These are phyloP conservation scores for Cryphonectria naterciae DNA, from an alignment of 2,329 filamentous ascomycete species.

Conservation along the genomic window DNA sequence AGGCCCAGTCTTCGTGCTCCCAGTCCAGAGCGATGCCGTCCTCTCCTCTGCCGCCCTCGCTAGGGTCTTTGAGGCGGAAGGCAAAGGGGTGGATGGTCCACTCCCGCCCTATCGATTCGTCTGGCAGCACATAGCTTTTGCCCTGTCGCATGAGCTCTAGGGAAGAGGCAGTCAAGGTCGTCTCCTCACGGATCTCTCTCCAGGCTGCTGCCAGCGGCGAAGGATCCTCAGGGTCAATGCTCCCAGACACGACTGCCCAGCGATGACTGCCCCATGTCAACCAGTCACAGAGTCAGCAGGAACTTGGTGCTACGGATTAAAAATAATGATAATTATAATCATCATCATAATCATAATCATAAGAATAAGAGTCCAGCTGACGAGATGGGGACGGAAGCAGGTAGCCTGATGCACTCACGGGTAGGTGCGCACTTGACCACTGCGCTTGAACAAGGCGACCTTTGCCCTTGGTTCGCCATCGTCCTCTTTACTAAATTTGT, in stretches of 20 bases:
- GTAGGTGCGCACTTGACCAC: slow-evolving; percentile 63
- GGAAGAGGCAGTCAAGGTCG: slow-evolving; percentile 51
- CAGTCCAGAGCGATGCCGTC: slow-evolving; percentile 59
- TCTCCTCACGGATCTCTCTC: slow-evolving; percentile 67
- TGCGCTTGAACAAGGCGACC: slow-evolving; percentile 67
- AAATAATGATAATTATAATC: too few relatives aligned
- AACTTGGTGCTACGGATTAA: not conserved
- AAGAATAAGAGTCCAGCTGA: not conserved
- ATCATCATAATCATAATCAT: too few relatives aligned
- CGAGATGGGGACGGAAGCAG: not conserved
- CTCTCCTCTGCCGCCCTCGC: slow-evolving; percentile 44
- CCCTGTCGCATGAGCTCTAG: slow-evolving; percentile 59
- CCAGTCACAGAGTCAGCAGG: not conserved
- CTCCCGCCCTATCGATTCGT: slow-evolving; percentile 55
- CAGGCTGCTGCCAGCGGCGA: slow-evolving; percentile 60
- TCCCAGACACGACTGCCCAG: slow-evolving; percentile 66
- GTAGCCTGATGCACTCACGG: slow-evolving; percentile 46
- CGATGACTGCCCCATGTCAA: slow-evolving; percentile 48
- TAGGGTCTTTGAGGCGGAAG: slow-evolving; percentile 52
- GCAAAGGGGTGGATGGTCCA: slow-evolving; percentile 69
- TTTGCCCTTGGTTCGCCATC: slow-evolving; percentile 42
- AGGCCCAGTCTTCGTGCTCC: slow-evolving; percentile 64
- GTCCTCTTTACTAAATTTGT: slow-evolving; percentile 45
- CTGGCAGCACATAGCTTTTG: slow-evolving; percentile 61
- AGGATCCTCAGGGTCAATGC: slow-evolving; percentile 57